These are phyloP conservation scores for Porcisia deanei DNA, from an alignment of 208 protist species.

Conservation along the genomic window DNA sequence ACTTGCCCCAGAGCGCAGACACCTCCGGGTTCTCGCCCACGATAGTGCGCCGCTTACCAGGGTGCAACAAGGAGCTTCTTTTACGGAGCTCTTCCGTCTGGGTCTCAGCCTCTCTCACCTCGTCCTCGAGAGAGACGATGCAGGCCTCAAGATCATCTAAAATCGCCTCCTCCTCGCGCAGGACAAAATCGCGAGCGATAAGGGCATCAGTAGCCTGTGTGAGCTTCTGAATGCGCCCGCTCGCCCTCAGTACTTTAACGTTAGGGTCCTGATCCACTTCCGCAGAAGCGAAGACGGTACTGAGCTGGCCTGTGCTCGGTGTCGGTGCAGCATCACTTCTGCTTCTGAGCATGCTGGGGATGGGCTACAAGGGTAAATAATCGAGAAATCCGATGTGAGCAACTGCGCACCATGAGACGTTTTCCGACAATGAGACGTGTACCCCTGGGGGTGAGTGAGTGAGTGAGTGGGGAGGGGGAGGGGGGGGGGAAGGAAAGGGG, in stretches of 20 bases:
- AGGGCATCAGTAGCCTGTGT: constrained; percentile 55
- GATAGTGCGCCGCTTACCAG: constrained; percentile 2
- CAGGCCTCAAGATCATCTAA: constrained; percentile 41
- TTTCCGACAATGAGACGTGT: not conserved
- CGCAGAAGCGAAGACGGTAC: not conserved
- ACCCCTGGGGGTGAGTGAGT: not conserved
- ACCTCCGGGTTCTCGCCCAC: constrained; percentile 25
- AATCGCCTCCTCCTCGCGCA: constrained; percentile 46
- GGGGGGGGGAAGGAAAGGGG: no score
- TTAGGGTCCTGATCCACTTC: constrained; percentile 29
- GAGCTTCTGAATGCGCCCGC: constrained; percentile 49
- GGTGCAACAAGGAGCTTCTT: constrained; percentile 38
- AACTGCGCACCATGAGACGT: not conserved
- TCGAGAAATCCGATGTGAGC: not conserved
- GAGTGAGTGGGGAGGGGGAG: not conserved
- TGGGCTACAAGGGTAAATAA: not conserved
- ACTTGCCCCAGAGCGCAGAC: constrained; percentile 18
- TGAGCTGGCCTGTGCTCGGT: not conserved
- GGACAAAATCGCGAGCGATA: constrained; percentile 48
- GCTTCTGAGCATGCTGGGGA: not conserved
- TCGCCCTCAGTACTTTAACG: constrained; percentile 26
- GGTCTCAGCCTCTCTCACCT: constrained; percentile 27
- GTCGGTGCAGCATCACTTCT: not conserved
- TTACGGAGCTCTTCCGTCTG: constrained; percentile 11
- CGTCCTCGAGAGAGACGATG: constrained; percentile 34